These are phyloP conservation scores for Cladosporium oxysporum DNA, from an alignment of 2,329 filamentous ascomycete genomes.

Conservation along the genomic window DNA sequence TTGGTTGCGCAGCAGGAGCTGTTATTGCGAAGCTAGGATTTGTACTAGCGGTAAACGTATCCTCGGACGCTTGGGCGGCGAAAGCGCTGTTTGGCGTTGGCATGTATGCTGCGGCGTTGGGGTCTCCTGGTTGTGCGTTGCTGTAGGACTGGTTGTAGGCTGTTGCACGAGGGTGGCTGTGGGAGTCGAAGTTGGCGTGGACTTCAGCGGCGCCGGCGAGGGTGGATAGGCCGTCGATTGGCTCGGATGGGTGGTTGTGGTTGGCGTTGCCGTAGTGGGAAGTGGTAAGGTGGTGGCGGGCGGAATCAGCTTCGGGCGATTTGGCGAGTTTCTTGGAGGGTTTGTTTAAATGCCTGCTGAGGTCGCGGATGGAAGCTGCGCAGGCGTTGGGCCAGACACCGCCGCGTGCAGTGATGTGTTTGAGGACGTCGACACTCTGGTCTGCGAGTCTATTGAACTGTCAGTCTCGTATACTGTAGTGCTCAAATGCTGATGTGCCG, in stretches of 20 bases:
- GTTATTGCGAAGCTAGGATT: background rate
- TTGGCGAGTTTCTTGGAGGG: background rate
- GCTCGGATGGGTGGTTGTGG: background rate
- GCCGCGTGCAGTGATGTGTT: slow-evolving; percentile 21
- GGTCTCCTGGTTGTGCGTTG: background rate
- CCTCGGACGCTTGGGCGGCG: slow-evolving; percentile 6
- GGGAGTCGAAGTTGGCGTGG: slow-evolving; percentile 9
- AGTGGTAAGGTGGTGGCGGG: background rate
- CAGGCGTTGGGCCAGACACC: slow-evolving; percentile 25
- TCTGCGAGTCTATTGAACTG: slow-evolving; percentile 18
- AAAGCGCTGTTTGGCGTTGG: slow-evolving; percentile 10
- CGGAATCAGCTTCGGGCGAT: background rate
- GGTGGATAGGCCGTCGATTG: slow-evolving; percentile 12
- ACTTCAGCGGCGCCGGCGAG: slow-evolving; percentile 20
- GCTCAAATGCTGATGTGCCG: background rate
- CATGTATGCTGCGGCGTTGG: slow-evolving; percentile 10
- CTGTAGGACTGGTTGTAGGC: background rate
- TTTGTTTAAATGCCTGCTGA: slow-evolving; percentile 19
- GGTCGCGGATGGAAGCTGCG: slow-evolving; percentile 23
- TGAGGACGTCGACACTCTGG: slow-evolving; percentile 22
- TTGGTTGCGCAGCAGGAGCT: background rate
- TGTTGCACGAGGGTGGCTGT: background rate
- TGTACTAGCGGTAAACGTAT: background rate
- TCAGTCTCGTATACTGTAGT: background rate
- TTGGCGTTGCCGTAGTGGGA: background rate